A percentile compares a stretch with the other conserved stretches of the same genome.
These are phyloP conservation scores for Mycena maculata DNA, from an alignment of 768 basidiomycete species.

Conservation along the genomic window DNA sequence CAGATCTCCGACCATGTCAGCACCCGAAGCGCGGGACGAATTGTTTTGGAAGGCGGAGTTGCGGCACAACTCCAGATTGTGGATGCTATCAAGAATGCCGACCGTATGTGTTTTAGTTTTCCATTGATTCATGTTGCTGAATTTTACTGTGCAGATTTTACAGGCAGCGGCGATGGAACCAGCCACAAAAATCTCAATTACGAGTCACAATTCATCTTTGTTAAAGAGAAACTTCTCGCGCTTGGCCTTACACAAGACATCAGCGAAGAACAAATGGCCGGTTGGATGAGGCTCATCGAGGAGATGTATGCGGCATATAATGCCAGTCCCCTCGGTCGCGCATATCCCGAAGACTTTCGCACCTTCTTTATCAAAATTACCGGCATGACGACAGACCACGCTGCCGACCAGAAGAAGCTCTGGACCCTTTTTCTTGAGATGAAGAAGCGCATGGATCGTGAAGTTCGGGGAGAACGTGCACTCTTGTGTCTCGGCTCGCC, in stretches of 20 bases:
- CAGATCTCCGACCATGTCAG: slow-evolving; percentile 21
- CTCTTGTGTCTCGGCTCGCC: neutral
- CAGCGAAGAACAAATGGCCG: slow-evolving; percentile 22
- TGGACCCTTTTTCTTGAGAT: neutral
- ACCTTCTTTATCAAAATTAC: slow-evolving; percentile 3
- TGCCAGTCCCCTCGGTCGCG: slow-evolving; percentile 8
- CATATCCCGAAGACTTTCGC: neutral
- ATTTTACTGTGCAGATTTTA: slow-evolving; percentile 19
- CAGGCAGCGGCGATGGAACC: slow-evolving; percentile 32
- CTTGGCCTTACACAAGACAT: slow-evolving; percentile 19
- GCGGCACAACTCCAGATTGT: slow-evolving; percentile 37
- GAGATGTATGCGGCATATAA: slow-evolving; percentile 24
- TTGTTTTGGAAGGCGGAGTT: slow-evolving; percentile 36
- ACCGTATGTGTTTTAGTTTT: slow-evolving; percentile 23
- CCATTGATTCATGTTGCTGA: neutral
- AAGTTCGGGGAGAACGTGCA: slow-evolving; percentile 3
- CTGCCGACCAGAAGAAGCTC: slow-evolving; percentile 15
- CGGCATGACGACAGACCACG: slow-evolving; percentile 20
- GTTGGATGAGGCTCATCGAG: slow-evolving; percentile 18
- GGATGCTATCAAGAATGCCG: slow-evolving; percentile 15
- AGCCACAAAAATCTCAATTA: slow-evolving; percentile 32
- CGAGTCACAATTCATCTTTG: slow-evolving; percentile 2
- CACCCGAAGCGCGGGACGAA: slow-evolving; percentile 29
- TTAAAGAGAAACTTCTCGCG: neutral
- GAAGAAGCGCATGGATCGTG: slow-evolving; percentile 6